Evolutionary conservation across 305 asterid species (phyloP), one percentile per base, ranked within the genome.

Genomic region (Vinca major): DNA sequence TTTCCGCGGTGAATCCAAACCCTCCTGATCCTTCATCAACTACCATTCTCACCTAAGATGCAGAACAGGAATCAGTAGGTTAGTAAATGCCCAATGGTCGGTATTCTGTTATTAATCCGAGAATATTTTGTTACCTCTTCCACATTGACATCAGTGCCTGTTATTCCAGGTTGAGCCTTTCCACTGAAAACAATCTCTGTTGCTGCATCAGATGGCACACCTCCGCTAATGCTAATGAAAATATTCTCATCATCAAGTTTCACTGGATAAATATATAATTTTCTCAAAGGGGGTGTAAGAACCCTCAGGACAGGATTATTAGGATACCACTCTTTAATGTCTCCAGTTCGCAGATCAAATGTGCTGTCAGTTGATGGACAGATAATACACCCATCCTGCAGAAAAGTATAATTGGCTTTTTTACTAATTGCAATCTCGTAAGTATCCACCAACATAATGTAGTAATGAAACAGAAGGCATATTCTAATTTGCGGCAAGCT

Each of bases 291-390:
- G 3, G 99, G 99, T 48, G 96, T 89, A 50, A 93, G 94, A 62
- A 80, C 94, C 80, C 97, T 80, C 52, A 93, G 85, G 40, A 93
- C 92, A 3, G 95, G 96, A 71, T 90, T 92, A 65, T 87, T 90
- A 1, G 98, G 96, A 67, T 87, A 90, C 97, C 97, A 93, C 50
- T 90, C 96, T 71, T 89, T 93, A 77, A 90, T 83, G 36, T 85
- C 88, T 73, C 98, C 98, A 0, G 85, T 87, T 68, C 70, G 83
- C 70, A 93, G 80, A 77, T 84, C 90, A 66, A 93, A 90, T 8
- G 97, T 89, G 89, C 97, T 93, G 63, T 93, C 96, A 0, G 97
- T 93, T 51, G 97, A 70, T 8, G 97, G 98, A 83, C 97, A 90
- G 36, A 93, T 87, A 4, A 93, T 90, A 55, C 98, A 90, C 8